phyloP scores from a whole-genome alignment of 768 basidiomycete species.

The Suillus fuscotomentosus region DNA sequence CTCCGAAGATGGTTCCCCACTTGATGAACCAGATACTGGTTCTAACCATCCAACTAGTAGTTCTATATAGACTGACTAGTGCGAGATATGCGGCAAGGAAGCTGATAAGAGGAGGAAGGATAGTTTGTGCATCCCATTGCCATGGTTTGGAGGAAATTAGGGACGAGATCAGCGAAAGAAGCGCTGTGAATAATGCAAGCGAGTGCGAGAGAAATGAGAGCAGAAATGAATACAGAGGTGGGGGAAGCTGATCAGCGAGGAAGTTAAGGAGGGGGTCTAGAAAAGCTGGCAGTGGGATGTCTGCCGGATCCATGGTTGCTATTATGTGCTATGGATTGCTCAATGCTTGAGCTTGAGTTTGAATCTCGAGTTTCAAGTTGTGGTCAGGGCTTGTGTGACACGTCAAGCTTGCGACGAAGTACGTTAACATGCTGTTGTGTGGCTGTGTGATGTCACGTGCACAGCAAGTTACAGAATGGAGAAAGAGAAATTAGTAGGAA shows the following conservation, averaged over 20 bases:
- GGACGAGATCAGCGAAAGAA: slow-evolving; percentile 46
- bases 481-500: background rate
- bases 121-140: slow-evolving; percentile 64
- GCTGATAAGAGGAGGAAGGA: slow-evolving; percentile 74
- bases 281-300: slow-evolving; percentile 43
- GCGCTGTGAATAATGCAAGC: slow-evolving; percentile 48
- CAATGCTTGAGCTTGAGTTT: background rate
- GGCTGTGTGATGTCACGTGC: background rate
- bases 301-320: slow-evolving; percentile 18
- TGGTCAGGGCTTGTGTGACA: background rate
- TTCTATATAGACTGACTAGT: slow-evolving; percentile 74
- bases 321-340: background rate
- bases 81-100: slow-evolving; percentile 74
- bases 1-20: slow-evolving; percentile 65
- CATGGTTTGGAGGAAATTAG: slow-evolving; percentile 50
- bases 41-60: slow-evolving; percentile 72
- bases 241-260: slow-evolving; percentile 53
- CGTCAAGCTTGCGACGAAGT: background rate
- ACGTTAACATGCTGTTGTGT: background rate
- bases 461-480: slow-evolving; percentile 5
- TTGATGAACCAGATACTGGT: slow-evolving; percentile 69
- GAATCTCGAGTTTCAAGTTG: background rate
- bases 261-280: slow-evolving; percentile 55
- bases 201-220: slow-evolving; percentile 51
- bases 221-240: slow-evolving; percentile 51